Evolutionary conservation across 306 rosid genomes (phyloP).

Genomic region (Begonia loranthoides): DNA sequence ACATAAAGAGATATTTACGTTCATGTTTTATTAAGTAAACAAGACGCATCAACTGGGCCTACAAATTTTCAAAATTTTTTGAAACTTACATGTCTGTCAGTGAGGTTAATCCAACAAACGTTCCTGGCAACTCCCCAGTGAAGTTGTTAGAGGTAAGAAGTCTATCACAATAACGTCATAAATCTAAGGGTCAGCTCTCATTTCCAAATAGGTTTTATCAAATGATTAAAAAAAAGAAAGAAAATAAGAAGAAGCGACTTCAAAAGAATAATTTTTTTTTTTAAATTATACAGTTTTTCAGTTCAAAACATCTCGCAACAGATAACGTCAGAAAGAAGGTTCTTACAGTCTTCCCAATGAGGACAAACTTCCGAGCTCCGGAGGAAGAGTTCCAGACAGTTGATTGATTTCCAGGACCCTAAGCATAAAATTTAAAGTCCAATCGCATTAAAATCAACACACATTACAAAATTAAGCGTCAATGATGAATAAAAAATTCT

Average conservation of each 20-base stretch:
- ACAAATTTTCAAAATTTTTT: neutral
- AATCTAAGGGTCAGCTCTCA: no score
- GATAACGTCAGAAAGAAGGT: neutral
- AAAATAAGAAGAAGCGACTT: no score
- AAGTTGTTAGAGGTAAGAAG: conserved; percentile 50
- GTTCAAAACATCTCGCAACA: neutral
- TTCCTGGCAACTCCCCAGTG: conserved; percentile 39
- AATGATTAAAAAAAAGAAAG: no score
- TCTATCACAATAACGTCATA: conserved; percentile 14
- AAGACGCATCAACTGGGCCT: no score
- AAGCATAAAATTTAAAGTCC: conserved; percentile 5
- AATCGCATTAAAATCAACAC: neutral
- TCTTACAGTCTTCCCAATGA: conserved; percentile 45
- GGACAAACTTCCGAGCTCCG: conserved; percentile 42
- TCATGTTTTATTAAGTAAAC: no score
- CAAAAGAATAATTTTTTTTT: no score
- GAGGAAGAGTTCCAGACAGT: conserved; percentile 51
- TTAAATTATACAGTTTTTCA: no score
- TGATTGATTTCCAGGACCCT: conserved; percentile 54
- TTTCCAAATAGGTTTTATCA: no score
- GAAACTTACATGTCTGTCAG: conserved; percentile 41
- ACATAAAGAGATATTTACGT: neutral
- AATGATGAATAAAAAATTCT: neutral
- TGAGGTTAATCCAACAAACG: conserved; percentile 30
- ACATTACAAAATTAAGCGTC: neutral